These are phyloP conservation scores for Apiospora saccharicola DNA, from an alignment of 2,329 filamentous ascomycete genomes.

Conservation along the genomic window DNA sequence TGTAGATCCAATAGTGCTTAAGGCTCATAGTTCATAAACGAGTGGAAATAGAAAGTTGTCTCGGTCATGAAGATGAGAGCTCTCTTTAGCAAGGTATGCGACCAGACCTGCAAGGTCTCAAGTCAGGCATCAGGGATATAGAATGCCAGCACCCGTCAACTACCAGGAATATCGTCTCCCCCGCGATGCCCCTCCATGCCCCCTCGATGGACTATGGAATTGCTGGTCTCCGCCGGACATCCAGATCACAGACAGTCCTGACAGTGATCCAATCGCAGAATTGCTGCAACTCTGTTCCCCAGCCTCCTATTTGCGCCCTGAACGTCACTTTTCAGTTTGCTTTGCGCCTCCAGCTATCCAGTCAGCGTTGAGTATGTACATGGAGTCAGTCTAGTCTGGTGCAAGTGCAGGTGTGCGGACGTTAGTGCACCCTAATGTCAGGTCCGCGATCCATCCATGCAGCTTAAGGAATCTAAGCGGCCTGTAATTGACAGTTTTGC, in stretches of 20 bases:
- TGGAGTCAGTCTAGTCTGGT: background rate
- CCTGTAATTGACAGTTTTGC: conserved; percentile 9
- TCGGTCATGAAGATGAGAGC: background rate
- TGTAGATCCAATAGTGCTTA: background rate
- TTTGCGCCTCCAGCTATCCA: background rate
- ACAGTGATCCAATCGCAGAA: background rate
- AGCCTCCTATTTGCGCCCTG: background rate
- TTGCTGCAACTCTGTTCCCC: background rate
- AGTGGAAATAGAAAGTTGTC: background rate
- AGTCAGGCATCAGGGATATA: conserved; percentile 10
- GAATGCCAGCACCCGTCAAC: background rate
- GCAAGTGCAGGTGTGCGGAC: conserved; percentile 7
- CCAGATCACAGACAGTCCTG: background rate
- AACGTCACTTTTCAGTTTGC: background rate
- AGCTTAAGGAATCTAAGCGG: background rate
- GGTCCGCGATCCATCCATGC: conserved; percentile 13
- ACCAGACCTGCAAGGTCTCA: background rate
- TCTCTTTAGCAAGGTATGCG: background rate
- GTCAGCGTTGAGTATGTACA: background rate
- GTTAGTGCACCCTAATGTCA: conserved; percentile 15
- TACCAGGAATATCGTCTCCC: background rate
- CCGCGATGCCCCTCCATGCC: conserved; percentile 4
- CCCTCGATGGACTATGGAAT: background rate
- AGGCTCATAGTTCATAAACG: background rate
- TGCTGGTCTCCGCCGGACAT: background rate